phyloP scores from a whole-genome alignment of 2,329 filamentous ascomycete species.

The Calonectria crousiana region DNA sequence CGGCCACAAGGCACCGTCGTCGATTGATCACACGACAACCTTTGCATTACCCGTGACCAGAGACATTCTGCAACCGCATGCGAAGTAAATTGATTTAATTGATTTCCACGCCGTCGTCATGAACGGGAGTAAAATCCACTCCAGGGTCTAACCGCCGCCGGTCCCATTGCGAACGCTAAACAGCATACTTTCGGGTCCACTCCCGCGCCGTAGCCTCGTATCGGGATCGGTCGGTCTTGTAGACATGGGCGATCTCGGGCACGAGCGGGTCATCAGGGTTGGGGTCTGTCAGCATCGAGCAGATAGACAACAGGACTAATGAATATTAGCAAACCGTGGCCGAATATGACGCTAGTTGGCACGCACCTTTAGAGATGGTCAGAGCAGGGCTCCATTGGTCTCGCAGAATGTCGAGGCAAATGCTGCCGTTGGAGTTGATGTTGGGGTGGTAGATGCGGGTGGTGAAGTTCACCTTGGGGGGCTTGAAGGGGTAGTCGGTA shows the following conservation, averaged over 20 bases:
- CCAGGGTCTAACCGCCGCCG: slow-evolving; percentile 42
- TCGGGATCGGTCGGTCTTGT: slow-evolving; percentile 97
- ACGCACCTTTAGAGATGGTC: slow-evolving; percentile 95
- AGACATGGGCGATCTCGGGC: slow-evolving; percentile 98
- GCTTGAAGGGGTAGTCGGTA: slow-evolving; percentile 99
- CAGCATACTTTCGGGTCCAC: slow-evolving; percentile 99
- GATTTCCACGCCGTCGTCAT: slow-evolving; percentile 43
- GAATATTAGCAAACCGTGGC: slow-evolving; percentile 14
- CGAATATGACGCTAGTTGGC: slow-evolving; percentile 2
- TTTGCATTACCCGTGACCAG: slow-evolving; percentile 32
- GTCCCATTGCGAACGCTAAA: slow-evolving; percentile 63
- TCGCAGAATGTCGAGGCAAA: slow-evolving; percentile 97
- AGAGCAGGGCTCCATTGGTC: slow-evolving; percentile 99
- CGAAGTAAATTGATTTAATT: slow-evolving; percentile 43
- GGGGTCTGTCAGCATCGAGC: slow-evolving; percentile 99
- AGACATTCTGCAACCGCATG: slow-evolving; percentile 39
- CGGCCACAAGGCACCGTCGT: slow-evolving; percentile 37
- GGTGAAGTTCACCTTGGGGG: slow-evolving; percentile 99
- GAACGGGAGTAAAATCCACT: slow-evolving; percentile 44
- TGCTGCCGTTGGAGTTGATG: slow-evolving; percentile 99
- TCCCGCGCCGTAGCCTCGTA: slow-evolving; percentile 98
- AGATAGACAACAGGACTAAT: slow-evolving; percentile 95
- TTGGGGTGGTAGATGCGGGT: slow-evolving; percentile 99
- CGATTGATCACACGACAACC: slow-evolving; percentile 33
- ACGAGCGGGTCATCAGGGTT: slow-evolving; percentile 99